Conservation (phyloP, 148 eudicot genomes). For the Gaultheria prostrata region DNA sequence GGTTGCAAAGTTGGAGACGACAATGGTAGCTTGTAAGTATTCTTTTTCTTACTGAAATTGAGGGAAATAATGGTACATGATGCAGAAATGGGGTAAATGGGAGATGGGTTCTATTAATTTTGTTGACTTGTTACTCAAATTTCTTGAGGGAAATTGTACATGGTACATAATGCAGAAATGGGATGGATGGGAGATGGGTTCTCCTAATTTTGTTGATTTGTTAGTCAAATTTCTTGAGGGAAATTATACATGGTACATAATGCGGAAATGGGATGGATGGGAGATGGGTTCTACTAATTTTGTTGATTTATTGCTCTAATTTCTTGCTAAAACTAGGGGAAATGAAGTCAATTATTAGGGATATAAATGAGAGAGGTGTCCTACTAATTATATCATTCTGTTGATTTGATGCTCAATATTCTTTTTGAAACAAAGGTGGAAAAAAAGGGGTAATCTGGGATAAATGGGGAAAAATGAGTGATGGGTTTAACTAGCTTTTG, state of each 20-base stretch:
- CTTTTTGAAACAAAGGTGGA: neutral
- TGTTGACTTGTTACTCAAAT: neutral
- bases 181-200: neutral
- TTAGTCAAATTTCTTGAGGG: neutral
- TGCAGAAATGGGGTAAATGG: neutral
- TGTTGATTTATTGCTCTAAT: neutral
- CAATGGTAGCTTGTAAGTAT: constrained; percentile 94
- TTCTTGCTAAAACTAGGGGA: neutral
- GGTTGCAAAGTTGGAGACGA: constrained; percentile 98
- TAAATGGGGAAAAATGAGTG: neutral
- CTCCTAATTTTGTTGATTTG: neutral
- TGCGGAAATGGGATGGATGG: neutral
- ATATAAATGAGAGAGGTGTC: neutral
- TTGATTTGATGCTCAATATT: neutral
- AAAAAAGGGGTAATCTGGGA: neutral
- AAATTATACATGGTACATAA: neutral
- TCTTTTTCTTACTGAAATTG: neutral
- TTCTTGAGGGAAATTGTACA: neutral
- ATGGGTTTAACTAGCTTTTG: constrained; percentile 14
- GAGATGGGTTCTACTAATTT: neutral
- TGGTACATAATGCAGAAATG: neutral
- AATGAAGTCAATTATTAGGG: neutral
- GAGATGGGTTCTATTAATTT: neutral
- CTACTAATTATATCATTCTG: neutral
- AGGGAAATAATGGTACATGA: neutral